Evolutionary conservation across 2,329 filamentous ascomycete species (phyloP).

Genomic region (Mycocentrospora acerina): DNA sequence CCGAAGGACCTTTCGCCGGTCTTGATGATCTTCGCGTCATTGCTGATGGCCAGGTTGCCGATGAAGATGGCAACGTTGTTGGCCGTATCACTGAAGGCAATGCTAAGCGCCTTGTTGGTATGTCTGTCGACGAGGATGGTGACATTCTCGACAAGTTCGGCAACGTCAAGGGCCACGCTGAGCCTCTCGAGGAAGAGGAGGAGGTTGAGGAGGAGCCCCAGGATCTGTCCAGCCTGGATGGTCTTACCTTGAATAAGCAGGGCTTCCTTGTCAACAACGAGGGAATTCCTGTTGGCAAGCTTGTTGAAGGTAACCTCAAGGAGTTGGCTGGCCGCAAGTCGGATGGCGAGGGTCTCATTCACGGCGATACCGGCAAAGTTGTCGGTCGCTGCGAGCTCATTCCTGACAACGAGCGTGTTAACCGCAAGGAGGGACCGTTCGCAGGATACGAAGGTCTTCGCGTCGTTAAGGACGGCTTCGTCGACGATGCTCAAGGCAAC

Average conservation of each 20-base stretch:
- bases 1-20: slow-evolving; percentile 54
- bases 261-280: slow-evolving; percentile 57
- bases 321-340: slow-evolving; percentile 59
- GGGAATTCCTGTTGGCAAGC: slow-evolving; percentile 57
- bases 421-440: slow-evolving; percentile 65
- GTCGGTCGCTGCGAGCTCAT: slow-evolving; percentile 61
- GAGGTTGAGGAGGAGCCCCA: slow-evolving; percentile 45
- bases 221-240: slow-evolving; percentile 57
- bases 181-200: slow-evolving; percentile 53
- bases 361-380: slow-evolving; percentile 58
- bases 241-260: slow-evolving; percentile 59
- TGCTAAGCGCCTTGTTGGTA: slow-evolving; percentile 59
- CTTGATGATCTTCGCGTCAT: slow-evolving; percentile 52
- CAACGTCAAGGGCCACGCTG: slow-evolving; percentile 62
- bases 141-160: slow-evolving; percentile 64
- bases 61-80: slow-evolving; percentile 54
- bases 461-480: slow-evolving; percentile 68
- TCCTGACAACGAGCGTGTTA: slow-evolving; percentile 58
- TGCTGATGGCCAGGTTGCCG: slow-evolving; percentile 51
- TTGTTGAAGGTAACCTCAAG: slow-evolving; percentile 58
- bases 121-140: slow-evolving; percentile 63
- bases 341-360: slow-evolving; percentile 58
- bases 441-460: slow-evolving; percentile 65
- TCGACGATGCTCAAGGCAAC: slow-evolving; percentile 77
- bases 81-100: slow-evolving; percentile 61